Percentiles rank a stretch among this genome's conserved stretches.
Evolutionary conservation across 2,329 filamentous ascomycete genomes (phyloP).

Genomic region (Aureobasidium melanogenum): DNA sequence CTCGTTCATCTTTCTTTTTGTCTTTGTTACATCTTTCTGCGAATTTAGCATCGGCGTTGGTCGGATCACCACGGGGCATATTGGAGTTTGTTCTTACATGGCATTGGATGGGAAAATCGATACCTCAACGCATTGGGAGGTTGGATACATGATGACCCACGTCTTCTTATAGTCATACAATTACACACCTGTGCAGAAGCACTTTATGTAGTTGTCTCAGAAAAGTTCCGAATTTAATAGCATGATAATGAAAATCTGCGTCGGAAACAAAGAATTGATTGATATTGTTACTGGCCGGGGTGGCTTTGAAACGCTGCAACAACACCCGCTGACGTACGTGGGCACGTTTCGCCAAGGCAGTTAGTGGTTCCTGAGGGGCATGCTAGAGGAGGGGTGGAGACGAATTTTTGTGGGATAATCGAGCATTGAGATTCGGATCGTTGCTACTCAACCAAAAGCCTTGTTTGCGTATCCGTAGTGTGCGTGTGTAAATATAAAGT

Average conservation of each 20-base stretch:
- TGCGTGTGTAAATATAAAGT: slow-evolving; percentile 2
- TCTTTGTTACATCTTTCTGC: slow-evolving; percentile 17
- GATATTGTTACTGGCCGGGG: background rate
- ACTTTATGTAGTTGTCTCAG: background rate
- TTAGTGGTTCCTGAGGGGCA: slow-evolving; percentile 4
- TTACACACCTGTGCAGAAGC: background rate
- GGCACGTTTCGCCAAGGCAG: slow-evolving; percentile 1
- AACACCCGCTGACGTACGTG: background rate
- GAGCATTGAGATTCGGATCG: slow-evolving; percentile 1
- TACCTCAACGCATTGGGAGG: background rate
- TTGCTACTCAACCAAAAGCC: slow-evolving; percentile 7
- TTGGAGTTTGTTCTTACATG: background rate
- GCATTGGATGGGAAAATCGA: slow-evolving; percentile 11
- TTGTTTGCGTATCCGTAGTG: background rate
- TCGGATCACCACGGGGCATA: slow-evolving; percentile 17
- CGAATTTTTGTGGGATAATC: background rate
- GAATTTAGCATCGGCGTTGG: slow-evolving; percentile 36
- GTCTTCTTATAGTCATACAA: background rate
- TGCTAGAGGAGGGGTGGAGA: slow-evolving; percentile 3
- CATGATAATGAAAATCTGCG: background rate
- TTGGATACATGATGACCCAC: slow-evolving; percentile 1
- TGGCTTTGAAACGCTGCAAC: background rate
- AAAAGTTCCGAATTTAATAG: background rate
- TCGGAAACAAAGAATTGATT: background rate
- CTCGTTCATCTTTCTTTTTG: background rate